phyloP scores from a whole-genome alignment of 129 eudicot species.

The Cynara cardunculus region DNA sequence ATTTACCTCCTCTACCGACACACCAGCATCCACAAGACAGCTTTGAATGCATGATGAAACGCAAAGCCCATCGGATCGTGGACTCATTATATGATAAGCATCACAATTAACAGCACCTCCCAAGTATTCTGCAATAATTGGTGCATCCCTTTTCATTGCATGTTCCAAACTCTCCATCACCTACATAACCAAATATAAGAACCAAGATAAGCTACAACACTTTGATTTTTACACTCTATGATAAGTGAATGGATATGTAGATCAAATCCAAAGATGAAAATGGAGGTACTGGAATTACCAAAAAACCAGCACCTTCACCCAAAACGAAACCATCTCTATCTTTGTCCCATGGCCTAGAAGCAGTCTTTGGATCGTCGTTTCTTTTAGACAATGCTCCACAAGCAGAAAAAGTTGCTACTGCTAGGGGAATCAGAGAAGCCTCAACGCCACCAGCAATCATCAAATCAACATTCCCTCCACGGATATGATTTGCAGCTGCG shows the following conservation, averaged over 20 bases:
- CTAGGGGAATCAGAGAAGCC: background rate
- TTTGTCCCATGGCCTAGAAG: background rate
- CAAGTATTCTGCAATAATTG: background rate
- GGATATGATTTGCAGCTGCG: background rate
- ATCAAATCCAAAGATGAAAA: background rate
- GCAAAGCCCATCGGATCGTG: constrained; percentile 73
- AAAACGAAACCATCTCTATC: constrained; percentile 15
- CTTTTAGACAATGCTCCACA: constrained; percentile 20
- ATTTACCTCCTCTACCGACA: constrained; percentile 73
- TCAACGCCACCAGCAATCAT: constrained; percentile 23
- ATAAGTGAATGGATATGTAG: too few species aligned
- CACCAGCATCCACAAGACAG: constrained; percentile 64
- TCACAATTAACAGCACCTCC: background rate
- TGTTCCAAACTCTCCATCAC: constrained; percentile 39
- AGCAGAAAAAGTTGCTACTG: constrained; percentile 19
- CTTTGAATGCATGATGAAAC: constrained; percentile 63
- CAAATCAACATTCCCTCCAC: constrained; percentile 20
- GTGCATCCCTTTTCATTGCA: background rate
- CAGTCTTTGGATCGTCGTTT: background rate
- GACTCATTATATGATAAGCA: constrained; percentile 53
- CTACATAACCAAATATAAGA: constrained; percentile 21
- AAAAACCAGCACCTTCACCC: constrained; percentile 24
- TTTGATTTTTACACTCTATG: background rate
- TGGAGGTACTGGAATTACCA: background rate
- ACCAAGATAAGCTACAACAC: background rate